Conservation (phyloP, 768 basidiomycete genomes). For the Pisolithus orientalis region DNA sequence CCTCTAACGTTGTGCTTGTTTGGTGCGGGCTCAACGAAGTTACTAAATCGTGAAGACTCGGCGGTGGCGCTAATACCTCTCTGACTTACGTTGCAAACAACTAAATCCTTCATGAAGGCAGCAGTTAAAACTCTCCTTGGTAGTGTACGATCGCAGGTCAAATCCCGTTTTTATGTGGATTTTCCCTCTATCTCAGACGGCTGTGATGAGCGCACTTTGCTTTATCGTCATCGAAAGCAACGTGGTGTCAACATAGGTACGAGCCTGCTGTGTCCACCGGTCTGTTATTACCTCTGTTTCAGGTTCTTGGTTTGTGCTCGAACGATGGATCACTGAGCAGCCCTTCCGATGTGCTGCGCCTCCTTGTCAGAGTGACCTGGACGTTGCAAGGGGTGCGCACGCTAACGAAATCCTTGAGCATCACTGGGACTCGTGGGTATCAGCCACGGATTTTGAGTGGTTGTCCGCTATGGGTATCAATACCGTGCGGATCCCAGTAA, state of each 20-base stretch:
- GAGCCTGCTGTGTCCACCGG: slow-evolving; percentile 3
- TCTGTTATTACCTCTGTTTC: slow-evolving; percentile 6
- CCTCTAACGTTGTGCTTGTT: too few relatives aligned
- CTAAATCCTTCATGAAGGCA: too few relatives aligned
- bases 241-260: slow-evolving; percentile 79
- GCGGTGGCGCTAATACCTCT: too few relatives aligned
- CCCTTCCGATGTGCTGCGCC: slow-evolving; percentile 49
- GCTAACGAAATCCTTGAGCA: slow-evolving; percentile 37
- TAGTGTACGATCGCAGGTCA: too few relatives aligned
- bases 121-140: too few relatives aligned
- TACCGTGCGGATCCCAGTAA: slow-evolving; percentile 55
- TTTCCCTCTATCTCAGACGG: slow-evolving; percentile 4
- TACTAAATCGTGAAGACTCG: too few relatives aligned
- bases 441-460: slow-evolving; percentile 48
- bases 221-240: slow-evolving; percentile 63
- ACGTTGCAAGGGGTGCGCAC: slow-evolving; percentile 52
- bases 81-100: too few relatives aligned
- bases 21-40: too few relatives aligned
- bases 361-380: slow-evolving; percentile 63
- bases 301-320: slow-evolving; percentile 79
- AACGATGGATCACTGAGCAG: slow-evolving; percentile 62
- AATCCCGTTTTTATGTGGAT: neutral
- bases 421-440: slow-evolving; percentile 54
- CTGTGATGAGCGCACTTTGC: slow-evolving; percentile 6
- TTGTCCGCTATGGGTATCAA: slow-evolving; percentile 49